Percentiles rank a stretch among this genome's conserved stretches.
phyloP scores from a whole-genome alignment of 1,284 basidiomycete genomes.

The Ceratobasidium papillatum region DNA sequence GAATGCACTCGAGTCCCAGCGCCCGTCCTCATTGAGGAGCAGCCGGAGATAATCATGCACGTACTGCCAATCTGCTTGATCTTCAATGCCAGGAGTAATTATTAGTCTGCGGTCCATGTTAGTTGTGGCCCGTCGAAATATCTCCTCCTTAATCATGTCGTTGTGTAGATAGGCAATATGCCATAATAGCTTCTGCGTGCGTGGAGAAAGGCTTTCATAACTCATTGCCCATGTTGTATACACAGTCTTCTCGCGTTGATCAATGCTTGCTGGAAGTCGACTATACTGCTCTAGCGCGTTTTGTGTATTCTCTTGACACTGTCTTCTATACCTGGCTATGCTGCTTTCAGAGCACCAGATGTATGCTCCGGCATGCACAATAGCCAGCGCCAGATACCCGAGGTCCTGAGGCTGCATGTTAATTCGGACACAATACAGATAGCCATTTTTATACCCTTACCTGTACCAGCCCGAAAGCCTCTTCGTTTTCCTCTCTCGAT shows the following conservation, averaged over 20 bases:
- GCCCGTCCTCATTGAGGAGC: not conserved
- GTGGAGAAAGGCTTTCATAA: not conserved
- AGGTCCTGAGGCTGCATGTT: not conserved
- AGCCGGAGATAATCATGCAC: not conserved
- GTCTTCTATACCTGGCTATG: not conserved
- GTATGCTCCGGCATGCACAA: constrained; percentile 35
- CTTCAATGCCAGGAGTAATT: not conserved
- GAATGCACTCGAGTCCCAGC: not conserved
- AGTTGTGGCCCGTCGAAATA: not conserved
- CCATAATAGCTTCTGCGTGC: not conserved
- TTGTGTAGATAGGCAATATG: not conserved
- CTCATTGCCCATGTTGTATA: constrained; percentile 21
- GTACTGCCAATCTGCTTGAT: no score
- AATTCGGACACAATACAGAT: not conserved
- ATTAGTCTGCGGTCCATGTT: not conserved
- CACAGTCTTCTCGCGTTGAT: constrained; percentile 17
- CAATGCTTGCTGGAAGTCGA: not conserved
- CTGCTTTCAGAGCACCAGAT: not conserved
- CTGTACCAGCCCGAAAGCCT: not conserved
- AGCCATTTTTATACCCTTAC: not conserved
- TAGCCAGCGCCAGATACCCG: constrained; percentile 29
- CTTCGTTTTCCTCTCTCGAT: not conserved
- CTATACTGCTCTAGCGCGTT: constrained; percentile 3
- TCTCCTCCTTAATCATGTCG: not conserved
- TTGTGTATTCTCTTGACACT: not conserved